Conservation (phyloP, 805 yeast genomes). For the Kodamaea nitidulidarum region DNA sequence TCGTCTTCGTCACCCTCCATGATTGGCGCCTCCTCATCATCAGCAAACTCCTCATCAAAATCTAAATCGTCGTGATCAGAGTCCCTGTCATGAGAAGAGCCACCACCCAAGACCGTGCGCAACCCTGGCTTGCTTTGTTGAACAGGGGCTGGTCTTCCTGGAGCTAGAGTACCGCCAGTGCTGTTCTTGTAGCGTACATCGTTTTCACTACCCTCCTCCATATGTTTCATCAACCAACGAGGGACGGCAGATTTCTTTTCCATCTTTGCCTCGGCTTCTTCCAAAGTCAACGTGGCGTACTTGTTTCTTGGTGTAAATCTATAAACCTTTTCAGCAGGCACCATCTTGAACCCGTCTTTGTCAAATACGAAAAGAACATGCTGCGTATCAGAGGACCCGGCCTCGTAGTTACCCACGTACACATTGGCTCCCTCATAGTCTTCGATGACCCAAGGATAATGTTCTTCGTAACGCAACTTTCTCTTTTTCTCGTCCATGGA, state of each 20-base stretch:
- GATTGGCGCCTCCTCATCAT: slow-evolving; percentile 98
- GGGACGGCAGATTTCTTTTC: slow-evolving; percentile 73
- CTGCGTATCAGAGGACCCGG: slow-evolving; percentile 78
- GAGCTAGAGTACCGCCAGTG: slow-evolving; percentile 4
- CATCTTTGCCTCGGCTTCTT: slow-evolving; percentile 95
- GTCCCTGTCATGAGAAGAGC: slow-evolving; percentile 47
- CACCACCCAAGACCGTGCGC: slow-evolving; percentile 43
- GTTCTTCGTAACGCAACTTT: slow-evolving; percentile 88
- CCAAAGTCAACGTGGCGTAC: slow-evolving; percentile 88
- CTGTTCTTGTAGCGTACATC: slow-evolving; percentile 41
- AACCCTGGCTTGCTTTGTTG: slow-evolving; percentile 19
- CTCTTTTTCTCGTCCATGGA: slow-evolving; percentile 79
- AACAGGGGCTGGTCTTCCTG: slow-evolving; percentile 8
- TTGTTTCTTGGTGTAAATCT: slow-evolving; percentile 89
- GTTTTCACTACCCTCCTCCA: slow-evolving; percentile 50
- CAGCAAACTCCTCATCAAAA: slow-evolving; percentile 95
- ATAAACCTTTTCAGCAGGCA: slow-evolving; percentile 93
- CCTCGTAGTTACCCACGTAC: slow-evolving; percentile 95
- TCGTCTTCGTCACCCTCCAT: slow-evolving; percentile 96
- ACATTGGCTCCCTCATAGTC: slow-evolving; percentile 93
- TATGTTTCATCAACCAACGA: slow-evolving; percentile 93
- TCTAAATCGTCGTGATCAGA: slow-evolving; percentile 91
- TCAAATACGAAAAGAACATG: slow-evolving; percentile 78
- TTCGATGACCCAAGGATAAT: slow-evolving; percentile 97
- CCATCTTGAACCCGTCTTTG: slow-evolving; percentile 83